Conservation (phyloP, 1,284 basidiomycete genomes). For the Puccinia triticina region DNA sequence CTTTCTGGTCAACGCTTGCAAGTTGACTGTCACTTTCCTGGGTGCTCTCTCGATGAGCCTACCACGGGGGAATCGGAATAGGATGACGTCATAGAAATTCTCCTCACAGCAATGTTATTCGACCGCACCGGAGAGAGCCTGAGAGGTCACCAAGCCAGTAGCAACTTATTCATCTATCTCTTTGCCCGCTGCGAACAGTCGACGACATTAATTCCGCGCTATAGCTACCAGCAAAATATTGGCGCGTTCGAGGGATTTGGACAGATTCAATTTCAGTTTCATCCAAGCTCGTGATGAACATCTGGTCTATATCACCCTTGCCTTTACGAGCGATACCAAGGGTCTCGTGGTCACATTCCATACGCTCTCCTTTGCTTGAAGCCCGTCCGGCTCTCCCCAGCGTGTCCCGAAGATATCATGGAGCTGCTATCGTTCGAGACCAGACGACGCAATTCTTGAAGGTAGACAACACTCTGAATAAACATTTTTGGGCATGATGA, state of each 20-base stretch:
- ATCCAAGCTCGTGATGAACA: background rate
- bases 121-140: background rate
- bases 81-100: background rate
- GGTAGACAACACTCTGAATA: background rate
- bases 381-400: background rate
- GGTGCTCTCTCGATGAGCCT: background rate
- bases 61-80: background rate
- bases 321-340: background rate
- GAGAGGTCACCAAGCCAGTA: background rate
- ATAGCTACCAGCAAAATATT: too few species aligned
- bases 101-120: background rate
- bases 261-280: background rate
- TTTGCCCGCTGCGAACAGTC: too few species aligned
- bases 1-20: too few species aligned
- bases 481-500: background rate
- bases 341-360: background rate
- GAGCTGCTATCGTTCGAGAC: background rate
- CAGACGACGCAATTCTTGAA: slow-evolving; percentile 28
- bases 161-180: too few species aligned
- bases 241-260: too few species aligned
- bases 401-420: slow-evolving; percentile 11
- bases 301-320: background rate
- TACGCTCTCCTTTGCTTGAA: background rate
- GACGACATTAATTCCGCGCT: background rate
- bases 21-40: background rate